Conservation (phyloP, 306 rosid species). For the Quercus ilex region DNA sequence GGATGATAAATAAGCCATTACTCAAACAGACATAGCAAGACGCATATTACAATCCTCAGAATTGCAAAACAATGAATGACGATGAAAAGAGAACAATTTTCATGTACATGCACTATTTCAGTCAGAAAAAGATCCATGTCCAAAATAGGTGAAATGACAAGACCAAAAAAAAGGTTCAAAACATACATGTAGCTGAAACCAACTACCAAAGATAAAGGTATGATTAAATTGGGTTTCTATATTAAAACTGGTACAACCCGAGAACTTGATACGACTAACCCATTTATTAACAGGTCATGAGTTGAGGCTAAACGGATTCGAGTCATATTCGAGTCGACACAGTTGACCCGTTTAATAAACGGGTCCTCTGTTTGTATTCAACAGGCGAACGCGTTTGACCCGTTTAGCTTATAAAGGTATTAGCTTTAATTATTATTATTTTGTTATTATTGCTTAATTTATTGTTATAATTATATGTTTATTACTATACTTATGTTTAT, state of each 20-base stretch:
- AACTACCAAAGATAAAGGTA: background rate
- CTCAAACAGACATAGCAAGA: background rate
- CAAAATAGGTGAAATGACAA: background rate
- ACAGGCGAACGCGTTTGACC: too few relatives aligned
- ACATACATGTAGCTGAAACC: background rate
- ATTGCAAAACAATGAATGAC: background rate
- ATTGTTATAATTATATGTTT: too few relatives aligned
- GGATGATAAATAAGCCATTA: constrained; percentile 3
- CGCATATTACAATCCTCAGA: background rate
- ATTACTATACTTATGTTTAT: too few relatives aligned
- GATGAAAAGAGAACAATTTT: background rate
- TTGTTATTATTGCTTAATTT: too few relatives aligned
- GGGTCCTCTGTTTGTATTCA: too few relatives aligned
- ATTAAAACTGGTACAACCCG: background rate
- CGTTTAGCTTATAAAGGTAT: too few relatives aligned
- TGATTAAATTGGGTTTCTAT: background rate
- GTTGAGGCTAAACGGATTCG: too few relatives aligned
- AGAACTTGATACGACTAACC: too few relatives aligned
- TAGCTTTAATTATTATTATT: too few relatives aligned
- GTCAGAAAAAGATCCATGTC: background rate
- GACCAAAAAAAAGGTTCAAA: background rate
- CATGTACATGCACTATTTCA: background rate
- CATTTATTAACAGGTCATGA: too few relatives aligned
- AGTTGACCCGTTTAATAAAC: too few relatives aligned
- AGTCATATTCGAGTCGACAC: too few relatives aligned